Evolutionary conservation across 345 rosid genomes (phyloP), one percentile per base, ranked within the genome.

Genomic region (Populus alba): DNA sequence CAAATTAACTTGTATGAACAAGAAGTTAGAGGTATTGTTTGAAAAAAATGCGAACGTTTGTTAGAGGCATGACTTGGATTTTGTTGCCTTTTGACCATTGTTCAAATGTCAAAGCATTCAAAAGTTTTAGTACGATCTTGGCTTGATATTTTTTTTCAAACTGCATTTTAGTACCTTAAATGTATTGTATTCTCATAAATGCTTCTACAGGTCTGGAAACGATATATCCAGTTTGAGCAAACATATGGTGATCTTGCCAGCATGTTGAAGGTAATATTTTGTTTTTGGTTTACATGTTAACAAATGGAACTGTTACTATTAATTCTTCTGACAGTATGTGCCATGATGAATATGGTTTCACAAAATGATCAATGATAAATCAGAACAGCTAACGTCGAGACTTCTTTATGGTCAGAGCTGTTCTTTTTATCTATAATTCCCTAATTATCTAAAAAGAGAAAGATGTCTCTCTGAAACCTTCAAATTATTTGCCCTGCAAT

Each of bases 161-260:
- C 47, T 43, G 47, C 47, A 43, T 43, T 43, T 13, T 11, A 43
- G 47, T 43, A 43, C 47, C 47, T 43, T 43, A 43, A 43, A 47
- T 47, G 53, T 15, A 51, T 59, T 47, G 16, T 45, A 35, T 75
- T 75, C 82, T 71, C 68, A 31, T 47, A 65, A 70, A 35, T 45
- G 45, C 68, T 62, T 86, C 79, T 77, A 77, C 88, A 93, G 99
- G 90, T 95, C 66, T 95, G 99, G 99, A 90, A 92, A 82, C 88
- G 90, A 57, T 95, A 91, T 76, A 77, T 85, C 77, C 91, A 89
- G 78, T 95, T 95, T 81, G 98, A 95, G 87, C 93, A 91, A 87
- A 91, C 94, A 72, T 93, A 91, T 87, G 99, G 99, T 45, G 99
- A 95, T 86, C 90, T 95, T 69, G 88, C 94, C 80, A 92, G 98